A percentile compares a stretch with the other conserved stretches of the same genome.
phyloP scores from a whole-genome alignment of 306 rosid genomes.

The Dicorynia guianensis region DNA sequence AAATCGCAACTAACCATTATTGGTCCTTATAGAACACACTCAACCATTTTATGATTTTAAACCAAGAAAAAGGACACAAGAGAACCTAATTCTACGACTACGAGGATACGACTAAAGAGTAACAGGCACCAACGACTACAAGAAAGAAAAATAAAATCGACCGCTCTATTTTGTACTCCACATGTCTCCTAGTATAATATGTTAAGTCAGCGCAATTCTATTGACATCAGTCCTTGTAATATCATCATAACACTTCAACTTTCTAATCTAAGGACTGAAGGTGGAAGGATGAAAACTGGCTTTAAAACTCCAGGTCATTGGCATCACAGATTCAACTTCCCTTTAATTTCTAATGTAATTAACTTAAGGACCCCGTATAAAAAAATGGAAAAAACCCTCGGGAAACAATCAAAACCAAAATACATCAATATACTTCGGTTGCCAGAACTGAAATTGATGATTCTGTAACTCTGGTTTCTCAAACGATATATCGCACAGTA shows the following conservation, averaged over 20 bases:
- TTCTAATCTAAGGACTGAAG: conserved; percentile 23
- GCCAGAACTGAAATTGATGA: conserved; percentile 39
- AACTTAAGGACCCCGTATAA: conserved; percentile 8
- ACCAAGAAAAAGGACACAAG: conserved; percentile 1
- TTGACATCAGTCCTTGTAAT: conserved; percentile 20
- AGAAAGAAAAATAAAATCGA: conserved; percentile 8
- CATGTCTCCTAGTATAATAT: conserved; percentile 8
- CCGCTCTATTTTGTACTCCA: conserved; percentile 16
- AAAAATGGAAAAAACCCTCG: conserved; percentile 48
- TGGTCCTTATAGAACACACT: too few relatives aligned
- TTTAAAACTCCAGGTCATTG: conserved; percentile 7
- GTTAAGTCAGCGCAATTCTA: conserved; percentile 24
- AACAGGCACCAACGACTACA: not conserved
- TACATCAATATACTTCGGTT: conserved; percentile 32
- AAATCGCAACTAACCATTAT: too few relatives aligned
- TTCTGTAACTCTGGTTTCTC: conserved; percentile 49
- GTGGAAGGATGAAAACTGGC: not conserved
- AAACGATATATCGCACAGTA: conserved; percentile 42
- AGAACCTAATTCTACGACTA: not conserved
- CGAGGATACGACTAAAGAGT: not conserved
- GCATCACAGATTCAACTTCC: conserved; percentile 14
- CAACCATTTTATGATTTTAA: not conserved
- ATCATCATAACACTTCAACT: conserved; percentile 20
- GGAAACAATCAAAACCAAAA: conserved; percentile 36
- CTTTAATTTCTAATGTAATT: conserved; percentile 11